Conservation (phyloP, 257 asterid species). For the Solanum gracilifrons region DNA sequence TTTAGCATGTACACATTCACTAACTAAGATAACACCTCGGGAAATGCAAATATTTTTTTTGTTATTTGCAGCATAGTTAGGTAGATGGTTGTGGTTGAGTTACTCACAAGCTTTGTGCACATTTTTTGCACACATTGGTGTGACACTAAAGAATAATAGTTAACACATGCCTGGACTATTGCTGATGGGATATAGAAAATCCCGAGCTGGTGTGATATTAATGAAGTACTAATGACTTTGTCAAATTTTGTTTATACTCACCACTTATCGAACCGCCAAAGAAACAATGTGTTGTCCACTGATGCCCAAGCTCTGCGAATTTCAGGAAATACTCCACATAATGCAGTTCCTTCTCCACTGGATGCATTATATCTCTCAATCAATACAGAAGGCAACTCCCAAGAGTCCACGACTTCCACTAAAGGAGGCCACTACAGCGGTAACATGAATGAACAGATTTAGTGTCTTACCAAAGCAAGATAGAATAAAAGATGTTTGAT, state of each 20-base stretch:
- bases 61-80: background rate
- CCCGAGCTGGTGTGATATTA: background rate
- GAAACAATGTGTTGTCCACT: conserved; percentile 79
- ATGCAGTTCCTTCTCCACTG: conserved; percentile 96
- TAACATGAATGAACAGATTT: conserved; percentile 1
- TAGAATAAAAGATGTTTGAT: background rate
- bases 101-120: background rate
- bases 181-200: background rate
- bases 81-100: background rate
- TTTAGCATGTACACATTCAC: background rate
- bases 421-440: conserved; percentile 88
- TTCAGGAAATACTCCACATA: conserved; percentile 96
- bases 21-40: background rate
- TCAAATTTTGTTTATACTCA: conserved; percentile 15
- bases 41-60: background rate
- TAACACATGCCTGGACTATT: background rate
- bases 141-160: background rate
- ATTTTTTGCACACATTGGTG: background rate
- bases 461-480: background rate
- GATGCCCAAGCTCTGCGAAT: conserved; percentile 98
- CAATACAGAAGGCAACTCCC: conserved; percentile 94
- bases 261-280: conserved; percentile 98
- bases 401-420: conserved; percentile 80
- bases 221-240: background rate
- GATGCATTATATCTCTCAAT: conserved; percentile 81